Base-by-base conservation (phyloP, 139 green algal species). In the Micractinium sp. region DNA sequence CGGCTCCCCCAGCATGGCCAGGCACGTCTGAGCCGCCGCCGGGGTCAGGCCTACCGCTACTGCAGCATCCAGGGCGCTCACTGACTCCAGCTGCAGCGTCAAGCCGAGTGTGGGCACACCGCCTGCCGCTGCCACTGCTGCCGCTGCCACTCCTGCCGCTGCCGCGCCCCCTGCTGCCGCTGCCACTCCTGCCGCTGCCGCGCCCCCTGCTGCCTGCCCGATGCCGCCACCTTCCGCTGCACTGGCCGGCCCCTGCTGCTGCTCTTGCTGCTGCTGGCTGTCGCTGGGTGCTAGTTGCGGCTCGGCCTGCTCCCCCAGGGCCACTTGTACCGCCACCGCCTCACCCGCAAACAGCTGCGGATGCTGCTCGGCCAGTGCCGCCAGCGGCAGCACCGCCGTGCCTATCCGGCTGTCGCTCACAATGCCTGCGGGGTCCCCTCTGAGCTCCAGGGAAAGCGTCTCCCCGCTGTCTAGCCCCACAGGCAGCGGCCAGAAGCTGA, bases 1-100 rank as follows among this genome's bases (percentile, higher is more conserved):
- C 0, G 93, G 93, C 18, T 76, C 67, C 3, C 87, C 83, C 81
- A 95, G 91, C 92, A 95, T 89, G 27, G 92, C 92, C 15, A 90
- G 85, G 87, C 87, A 94, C 29, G 83, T 92, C 89, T 95, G 93
- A 1, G 86, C 78, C 25, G 78, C 89, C 23, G 82, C 85, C 0
- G 47, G 41, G 2, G 77, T 31, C 47, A 89, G 61, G 16, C 88
- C 88, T 33, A 76, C 35, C 29, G 27, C 83, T 2, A 27, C 29
- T 0, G 67, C 39, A 0, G 88, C 88, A 23, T 77, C 83, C 41
- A 91, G 36, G 19, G 35, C 41, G 56, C 74, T 63, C 5, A 91
- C 88, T 0, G 76, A 23, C 83, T 89, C 69, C 60, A 91, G 76
- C 20, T 13, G n/a, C 19, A 89, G 39, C 41, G 4, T 61, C 33